Evolutionary conservation across 2,329 filamentous ascomycete genomes (phyloP).

Genomic region (Paraphaeosphaeria minitans): DNA sequence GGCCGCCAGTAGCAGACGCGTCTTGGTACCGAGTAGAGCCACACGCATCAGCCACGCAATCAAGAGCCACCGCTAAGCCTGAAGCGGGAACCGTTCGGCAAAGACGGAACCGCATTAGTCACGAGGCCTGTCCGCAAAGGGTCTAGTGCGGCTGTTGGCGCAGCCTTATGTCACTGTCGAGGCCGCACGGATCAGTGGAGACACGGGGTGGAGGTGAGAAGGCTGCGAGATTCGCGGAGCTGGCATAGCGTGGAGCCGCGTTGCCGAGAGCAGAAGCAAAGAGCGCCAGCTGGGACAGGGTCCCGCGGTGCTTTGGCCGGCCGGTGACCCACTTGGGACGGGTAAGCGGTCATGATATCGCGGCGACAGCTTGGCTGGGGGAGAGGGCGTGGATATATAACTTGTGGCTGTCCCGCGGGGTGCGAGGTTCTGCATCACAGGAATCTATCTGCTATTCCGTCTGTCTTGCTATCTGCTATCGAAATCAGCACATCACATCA

Average conservation of each 20-base stretch:
- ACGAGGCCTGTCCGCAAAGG: neutral
- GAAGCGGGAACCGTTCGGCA: neutral
- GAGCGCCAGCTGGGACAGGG: neutral
- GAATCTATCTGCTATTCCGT: neutral
- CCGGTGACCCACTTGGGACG: constrained; percentile 1
- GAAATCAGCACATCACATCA: neutral
- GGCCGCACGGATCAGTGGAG: neutral
- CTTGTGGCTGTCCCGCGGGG: neutral
- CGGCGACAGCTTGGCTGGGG: neutral
- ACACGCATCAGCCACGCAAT: constrained; percentile 11
- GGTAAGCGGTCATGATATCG: neutral
- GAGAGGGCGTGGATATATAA: neutral
- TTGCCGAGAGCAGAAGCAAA: neutral
- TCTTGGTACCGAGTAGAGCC: neutral
- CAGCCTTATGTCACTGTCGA: constrained; percentile 1
- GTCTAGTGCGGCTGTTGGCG: neutral
- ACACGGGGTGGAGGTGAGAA: neutral
- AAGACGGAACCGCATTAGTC: neutral
- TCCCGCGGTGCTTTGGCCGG: neutral
- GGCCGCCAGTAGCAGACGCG: neutral
- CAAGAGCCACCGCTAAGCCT: neutral
- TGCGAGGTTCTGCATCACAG: neutral
- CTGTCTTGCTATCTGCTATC: neutral
- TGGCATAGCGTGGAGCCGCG: constrained; percentile 6
- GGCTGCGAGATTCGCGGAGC: constrained; percentile 3